Evolutionary conservation across 192 early-diverging fungal genomes (phyloP).

Genomic region (Cetraspora pellucida): DNA sequence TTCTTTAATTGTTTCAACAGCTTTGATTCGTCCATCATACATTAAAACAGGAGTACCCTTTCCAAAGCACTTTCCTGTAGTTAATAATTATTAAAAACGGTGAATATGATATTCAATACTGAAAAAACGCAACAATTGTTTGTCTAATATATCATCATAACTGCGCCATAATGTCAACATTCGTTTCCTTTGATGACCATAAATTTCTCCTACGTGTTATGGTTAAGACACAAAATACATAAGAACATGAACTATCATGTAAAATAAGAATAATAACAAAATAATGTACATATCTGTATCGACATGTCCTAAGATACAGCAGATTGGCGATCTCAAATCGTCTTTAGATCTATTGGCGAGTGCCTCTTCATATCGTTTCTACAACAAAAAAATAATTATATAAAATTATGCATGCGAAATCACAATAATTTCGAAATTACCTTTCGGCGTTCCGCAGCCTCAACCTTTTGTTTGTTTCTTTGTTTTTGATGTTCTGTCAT

Average conservation of each 20-base stretch:
- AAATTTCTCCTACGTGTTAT: no score
- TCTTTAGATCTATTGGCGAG: constrained; percentile 84
- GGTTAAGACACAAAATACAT: no score
- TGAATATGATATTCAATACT: no score
- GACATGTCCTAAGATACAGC: constrained; percentile 98
- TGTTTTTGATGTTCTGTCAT: constrained; percentile 20
- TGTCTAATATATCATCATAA: no score
- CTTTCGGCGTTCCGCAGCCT: constrained; percentile 74
- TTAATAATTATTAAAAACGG: no score
- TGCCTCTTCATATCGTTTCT: constrained; percentile 66
- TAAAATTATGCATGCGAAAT: neutral
- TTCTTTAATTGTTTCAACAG: constrained; percentile 47
- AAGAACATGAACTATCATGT: no score
- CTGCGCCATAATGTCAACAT: no score
- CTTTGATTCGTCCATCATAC: constrained; percentile 45
- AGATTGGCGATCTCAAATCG: constrained; percentile 95
- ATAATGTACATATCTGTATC: constrained; percentile 74
- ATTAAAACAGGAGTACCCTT: constrained; percentile 51
- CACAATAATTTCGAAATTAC: constrained; percentile 31
- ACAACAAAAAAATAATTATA: neutral
- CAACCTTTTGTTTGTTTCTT: constrained; percentile 62
- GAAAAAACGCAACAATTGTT: no score
- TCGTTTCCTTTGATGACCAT: no score
- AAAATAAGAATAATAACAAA: no score
- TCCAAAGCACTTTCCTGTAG: constrained; percentile 12